phyloP scores from a whole-genome alignment of 306 rosid genomes.

The Inga leiocalycina region DNA sequence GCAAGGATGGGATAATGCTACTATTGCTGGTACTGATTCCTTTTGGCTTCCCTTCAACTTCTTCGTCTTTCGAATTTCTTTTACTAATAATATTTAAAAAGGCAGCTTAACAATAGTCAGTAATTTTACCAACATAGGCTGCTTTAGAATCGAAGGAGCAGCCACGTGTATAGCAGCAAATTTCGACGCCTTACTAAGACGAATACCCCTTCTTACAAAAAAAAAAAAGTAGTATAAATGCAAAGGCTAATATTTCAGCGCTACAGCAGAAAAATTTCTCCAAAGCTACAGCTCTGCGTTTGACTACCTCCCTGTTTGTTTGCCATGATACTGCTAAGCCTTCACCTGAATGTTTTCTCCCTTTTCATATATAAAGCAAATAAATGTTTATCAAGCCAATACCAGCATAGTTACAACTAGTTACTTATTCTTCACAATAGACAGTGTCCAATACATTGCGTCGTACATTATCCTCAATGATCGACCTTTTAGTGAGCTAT shows the following conservation, averaged over 20 bases:
- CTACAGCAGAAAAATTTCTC: not conserved
- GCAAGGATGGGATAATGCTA: conserved; percentile 97
- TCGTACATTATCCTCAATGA: not conserved
- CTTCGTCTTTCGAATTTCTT: not conserved
- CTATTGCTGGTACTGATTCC: conserved; percentile 74
- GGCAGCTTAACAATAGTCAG: not conserved
- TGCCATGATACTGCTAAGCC: not conserved
- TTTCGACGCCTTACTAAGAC: not conserved
- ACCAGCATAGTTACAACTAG: not conserved
- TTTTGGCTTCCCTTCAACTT: conserved; percentile 1
- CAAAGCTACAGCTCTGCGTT: not conserved
- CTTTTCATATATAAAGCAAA: not conserved
- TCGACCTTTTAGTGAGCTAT: not conserved
- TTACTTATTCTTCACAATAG: not conserved
- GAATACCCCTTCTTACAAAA: not conserved
- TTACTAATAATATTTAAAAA: not conserved
- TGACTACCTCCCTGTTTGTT: not conserved
- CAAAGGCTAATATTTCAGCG: not conserved
- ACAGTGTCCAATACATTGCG: not conserved
- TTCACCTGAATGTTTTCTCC: not conserved
- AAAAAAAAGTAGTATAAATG: not conserved
- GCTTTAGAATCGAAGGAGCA: not conserved
- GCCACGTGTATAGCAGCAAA: not conserved
- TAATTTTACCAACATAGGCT: not conserved
- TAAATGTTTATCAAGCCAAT: not conserved